Conservation (phyloP, 2,329 filamentous ascomycete genomes). For the Sphaerostilbella broomeana region DNA sequence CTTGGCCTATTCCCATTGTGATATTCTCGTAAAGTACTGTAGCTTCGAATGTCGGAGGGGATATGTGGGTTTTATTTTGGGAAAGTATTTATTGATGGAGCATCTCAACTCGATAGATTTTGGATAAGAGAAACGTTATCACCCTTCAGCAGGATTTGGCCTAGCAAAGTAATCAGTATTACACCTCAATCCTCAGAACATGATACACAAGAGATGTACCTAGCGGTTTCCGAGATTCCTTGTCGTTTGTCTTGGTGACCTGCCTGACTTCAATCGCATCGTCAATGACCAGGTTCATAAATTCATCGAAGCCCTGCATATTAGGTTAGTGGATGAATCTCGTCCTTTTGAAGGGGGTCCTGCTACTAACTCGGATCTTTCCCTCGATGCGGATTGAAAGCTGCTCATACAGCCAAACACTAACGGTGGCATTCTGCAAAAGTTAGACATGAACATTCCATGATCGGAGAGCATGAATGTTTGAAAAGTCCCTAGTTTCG, state of each 20-base stretch:
- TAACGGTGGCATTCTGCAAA: constrained; percentile 69
- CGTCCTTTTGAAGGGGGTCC: too few species aligned
- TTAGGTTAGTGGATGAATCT: background rate
- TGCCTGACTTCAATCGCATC: constrained; percentile 90
- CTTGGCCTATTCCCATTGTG: too few species aligned
- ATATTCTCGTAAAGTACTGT: too few species aligned
- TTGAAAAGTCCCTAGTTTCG: too few species aligned
- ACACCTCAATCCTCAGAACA: background rate
- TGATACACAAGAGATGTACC: constrained; percentile 44
- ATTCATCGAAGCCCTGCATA: constrained; percentile 90
- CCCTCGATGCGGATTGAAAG: constrained; percentile 89
- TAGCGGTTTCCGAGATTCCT: constrained; percentile 69
- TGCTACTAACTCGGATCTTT: constrained; percentile 79
- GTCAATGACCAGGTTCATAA: constrained; percentile 97
- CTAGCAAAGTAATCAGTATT: constrained; percentile 39
- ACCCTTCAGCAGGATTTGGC: constrained; percentile 80
- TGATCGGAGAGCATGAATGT: too few species aligned
- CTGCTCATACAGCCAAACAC: constrained; percentile 97
- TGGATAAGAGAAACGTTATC: constrained; percentile 84
- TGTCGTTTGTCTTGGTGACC: constrained; percentile 68
- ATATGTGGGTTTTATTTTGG: too few species aligned
- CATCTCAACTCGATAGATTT: constrained; percentile 31
- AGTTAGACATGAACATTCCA: constrained; percentile 6
- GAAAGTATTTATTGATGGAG: constrained; percentile 1
- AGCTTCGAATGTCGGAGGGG: too few species aligned